Evolutionary conservation across 768 basidiomycete genomes (phyloP), one percentile per base, ranked within the genome.

Genomic region (Phaeotremella skinneri): DNA sequence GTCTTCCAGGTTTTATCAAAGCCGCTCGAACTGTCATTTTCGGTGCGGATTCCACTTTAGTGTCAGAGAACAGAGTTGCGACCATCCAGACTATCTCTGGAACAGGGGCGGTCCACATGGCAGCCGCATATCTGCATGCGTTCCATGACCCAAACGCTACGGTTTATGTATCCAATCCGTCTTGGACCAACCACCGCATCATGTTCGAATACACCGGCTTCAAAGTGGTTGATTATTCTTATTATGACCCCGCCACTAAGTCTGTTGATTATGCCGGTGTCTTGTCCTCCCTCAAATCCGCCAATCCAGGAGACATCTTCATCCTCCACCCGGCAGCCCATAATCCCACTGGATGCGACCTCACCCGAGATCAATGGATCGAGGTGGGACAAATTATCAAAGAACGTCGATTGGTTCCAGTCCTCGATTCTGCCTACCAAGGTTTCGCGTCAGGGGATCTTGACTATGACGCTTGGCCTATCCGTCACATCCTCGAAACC

Each of bases 401-500:
- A 29, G 78, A 80, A 48, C 87, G 86, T 78, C 81, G 83, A 14
- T 92, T 93, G 76, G 94, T 85, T 71, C 87, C 87, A 30, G 93
- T 94, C 79, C 91, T 97, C 75, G 93, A 98, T 79, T 88, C 87
- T 69, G 93, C 93, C 2, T 98, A 98, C 79, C 93, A 96, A 79
- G 93, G 93, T 17, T 98, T 97, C 76, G 93, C 92, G 17, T 91
- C 89, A 67, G 93, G 93, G 0, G 85, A 91, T 75, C 65, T 74
- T 52, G 61, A 68, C 21, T 37, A 59, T 21, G 71, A 70, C 55
- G 68, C 63, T 6, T 29, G 45, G 49, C 55, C 42, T 14, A 41
- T 61, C 4, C 49, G 51, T 31, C 21, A 53, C 21, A 51, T 59
- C 25, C 26, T 53, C 23, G 34, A 16, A 4, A 29, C 34, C 9